phyloP scores from a whole-genome alignment of 1,284 basidiomycete species.

The Melampsora larici-populina region DNA sequence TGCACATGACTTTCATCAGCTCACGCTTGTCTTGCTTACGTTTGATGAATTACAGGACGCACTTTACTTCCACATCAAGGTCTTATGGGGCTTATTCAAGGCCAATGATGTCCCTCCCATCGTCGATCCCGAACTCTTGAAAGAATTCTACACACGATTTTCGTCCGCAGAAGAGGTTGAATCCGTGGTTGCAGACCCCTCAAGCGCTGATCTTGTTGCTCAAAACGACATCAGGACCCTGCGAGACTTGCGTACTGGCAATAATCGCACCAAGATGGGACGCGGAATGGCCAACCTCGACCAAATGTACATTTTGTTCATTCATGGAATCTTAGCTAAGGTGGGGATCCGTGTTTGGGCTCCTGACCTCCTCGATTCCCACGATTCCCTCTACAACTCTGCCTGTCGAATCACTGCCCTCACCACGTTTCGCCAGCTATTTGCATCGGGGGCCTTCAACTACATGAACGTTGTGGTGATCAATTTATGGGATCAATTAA shows the following conservation, averaged over 20 bases:
- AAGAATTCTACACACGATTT: constrained; percentile 19
- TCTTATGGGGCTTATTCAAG: constrained; percentile 27
- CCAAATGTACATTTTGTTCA: constrained; percentile 1
- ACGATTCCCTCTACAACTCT: too few species aligned
- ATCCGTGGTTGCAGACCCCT: background rate
- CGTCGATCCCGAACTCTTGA: background rate
- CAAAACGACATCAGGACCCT: background rate
- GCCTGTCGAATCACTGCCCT: too few species aligned
- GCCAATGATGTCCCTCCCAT: constrained; percentile 5
- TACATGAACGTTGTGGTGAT: too few species aligned
- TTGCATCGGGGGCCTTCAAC: too few species aligned
- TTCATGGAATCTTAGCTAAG: too few species aligned
- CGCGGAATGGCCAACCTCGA: constrained; percentile 8
- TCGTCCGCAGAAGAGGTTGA: background rate
- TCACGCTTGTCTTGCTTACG: too few species aligned
- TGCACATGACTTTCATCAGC: too few species aligned
- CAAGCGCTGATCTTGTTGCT: background rate
- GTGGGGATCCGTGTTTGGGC: too few species aligned
- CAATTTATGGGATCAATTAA: too few species aligned
- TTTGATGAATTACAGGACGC: too few species aligned
- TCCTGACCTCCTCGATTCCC: too few species aligned
- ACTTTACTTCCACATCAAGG: constrained; percentile 12
- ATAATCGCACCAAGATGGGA: background rate
- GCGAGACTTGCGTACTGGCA: background rate
- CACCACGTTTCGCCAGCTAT: too few species aligned